Evolutionary conservation across 306 rosid species (phyloP).

Genomic region (Cucumis hystrix): DNA sequence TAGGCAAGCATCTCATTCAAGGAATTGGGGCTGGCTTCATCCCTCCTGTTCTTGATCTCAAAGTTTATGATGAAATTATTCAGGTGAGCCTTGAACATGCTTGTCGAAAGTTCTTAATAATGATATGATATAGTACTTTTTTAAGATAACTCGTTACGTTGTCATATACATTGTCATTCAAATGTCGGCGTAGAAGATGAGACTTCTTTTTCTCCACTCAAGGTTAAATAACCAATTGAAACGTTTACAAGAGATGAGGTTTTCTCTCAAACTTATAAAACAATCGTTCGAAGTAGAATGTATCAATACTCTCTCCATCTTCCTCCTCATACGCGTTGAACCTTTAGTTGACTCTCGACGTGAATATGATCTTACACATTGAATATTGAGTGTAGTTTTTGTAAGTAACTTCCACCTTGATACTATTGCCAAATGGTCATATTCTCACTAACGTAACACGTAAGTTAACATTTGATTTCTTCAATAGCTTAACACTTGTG

Average conservation of each 20-base stretch:
- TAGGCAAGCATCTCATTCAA: constrained; percentile 65
- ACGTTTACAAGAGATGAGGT: not conserved
- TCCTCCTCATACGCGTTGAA: not conserved
- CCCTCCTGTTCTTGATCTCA: constrained; percentile 37
- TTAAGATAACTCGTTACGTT: not conserved
- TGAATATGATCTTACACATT: not conserved
- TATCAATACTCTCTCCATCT: not conserved
- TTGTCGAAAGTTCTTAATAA: not conserved
- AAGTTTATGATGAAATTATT: constrained; percentile 52
- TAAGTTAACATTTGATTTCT: no score
- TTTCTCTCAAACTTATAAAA: not conserved
- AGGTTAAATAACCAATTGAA: not conserved
- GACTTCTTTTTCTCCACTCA: not conserved
- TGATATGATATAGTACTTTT: not conserved
- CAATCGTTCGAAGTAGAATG: not conserved
- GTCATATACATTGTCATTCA: not conserved
- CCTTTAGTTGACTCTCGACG: not conserved
- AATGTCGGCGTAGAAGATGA: not conserved
- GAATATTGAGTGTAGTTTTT: not conserved
- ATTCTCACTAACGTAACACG: not conserved
- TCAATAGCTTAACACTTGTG: not conserved
- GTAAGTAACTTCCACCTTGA: not conserved
- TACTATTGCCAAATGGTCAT: not conserved
- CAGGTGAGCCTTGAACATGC: constrained; percentile 23
- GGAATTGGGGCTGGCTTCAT: constrained; percentile 65